These are phyloP conservation scores for Geosmithia morbida DNA, from an alignment of 2,329 filamentous ascomycete species.

Conservation along the genomic window DNA sequence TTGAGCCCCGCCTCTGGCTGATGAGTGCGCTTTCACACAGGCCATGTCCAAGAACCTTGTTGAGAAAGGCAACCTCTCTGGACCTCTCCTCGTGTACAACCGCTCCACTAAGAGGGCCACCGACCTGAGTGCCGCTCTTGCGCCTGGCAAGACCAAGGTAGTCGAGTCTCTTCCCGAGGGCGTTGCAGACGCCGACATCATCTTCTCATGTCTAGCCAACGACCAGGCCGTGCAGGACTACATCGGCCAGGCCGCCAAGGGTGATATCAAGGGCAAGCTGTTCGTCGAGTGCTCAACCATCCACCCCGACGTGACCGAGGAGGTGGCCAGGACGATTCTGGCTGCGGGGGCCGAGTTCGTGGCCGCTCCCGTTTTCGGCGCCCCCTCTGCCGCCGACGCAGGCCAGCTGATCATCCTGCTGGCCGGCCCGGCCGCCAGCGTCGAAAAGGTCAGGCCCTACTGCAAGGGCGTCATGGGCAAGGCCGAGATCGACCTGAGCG, in stretches of 20 bases:
- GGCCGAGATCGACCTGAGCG: constrained; percentile 55
- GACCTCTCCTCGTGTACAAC: constrained; percentile 69
- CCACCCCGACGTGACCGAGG: constrained; percentile 66
- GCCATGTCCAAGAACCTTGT: constrained; percentile 78
- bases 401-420: constrained; percentile 61
- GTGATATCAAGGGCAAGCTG: constrained; percentile 52
- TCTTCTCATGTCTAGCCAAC: constrained; percentile 71
- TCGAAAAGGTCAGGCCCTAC: constrained; percentile 54
- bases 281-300: constrained; percentile 83
- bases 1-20: constrained; percentile 3
- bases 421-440: constrained; percentile 45
- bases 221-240: constrained; percentile 57
- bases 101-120: constrained; percentile 53
- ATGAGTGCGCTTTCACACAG: constrained; percentile 20
- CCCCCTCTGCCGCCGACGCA: constrained; percentile 53
- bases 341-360: constrained; percentile 58
- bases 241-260: constrained; percentile 38
- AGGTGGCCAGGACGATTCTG: constrained; percentile 41
- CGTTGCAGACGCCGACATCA: constrained; percentile 55
- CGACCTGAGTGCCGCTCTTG: constrained; percentile 47
- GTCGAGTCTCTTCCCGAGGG: constrained; percentile 50
- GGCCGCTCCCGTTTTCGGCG: constrained; percentile 56
- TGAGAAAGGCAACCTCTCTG: constrained; percentile 56
- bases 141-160: constrained; percentile 46
- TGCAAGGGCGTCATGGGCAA: constrained; percentile 59